phyloP scores from a whole-genome alignment of 805 yeast species.

The Debaryomyces hansenii region DNA sequence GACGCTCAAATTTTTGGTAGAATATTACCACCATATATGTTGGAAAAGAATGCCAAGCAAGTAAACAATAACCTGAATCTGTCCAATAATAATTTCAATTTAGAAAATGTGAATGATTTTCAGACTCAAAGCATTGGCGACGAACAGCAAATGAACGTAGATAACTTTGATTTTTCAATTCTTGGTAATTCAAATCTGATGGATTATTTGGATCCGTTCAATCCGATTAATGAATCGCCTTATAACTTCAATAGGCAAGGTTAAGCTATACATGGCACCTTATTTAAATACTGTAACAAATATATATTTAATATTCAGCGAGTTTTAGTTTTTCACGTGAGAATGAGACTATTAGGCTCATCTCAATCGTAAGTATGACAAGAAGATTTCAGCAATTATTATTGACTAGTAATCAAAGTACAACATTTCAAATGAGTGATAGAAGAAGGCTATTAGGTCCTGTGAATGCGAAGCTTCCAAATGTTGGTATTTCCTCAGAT shows the following conservation, averaged over 20 bases:
- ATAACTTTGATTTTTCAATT: slow-evolving; percentile 19
- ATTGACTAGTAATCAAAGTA: neutral
- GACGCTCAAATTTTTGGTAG: slow-evolving; percentile 86
- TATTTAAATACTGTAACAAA: neutral
- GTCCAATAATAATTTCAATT: neutral
- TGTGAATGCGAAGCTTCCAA: slow-evolving; percentile 49
- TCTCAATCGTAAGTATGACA: neutral
- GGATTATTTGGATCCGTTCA: slow-evolving; percentile 28
- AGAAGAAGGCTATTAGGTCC: slow-evolving; percentile 91
- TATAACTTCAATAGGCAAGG: neutral
- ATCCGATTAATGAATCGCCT: slow-evolving; percentile 5
- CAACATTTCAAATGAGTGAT: slow-evolving; percentile 41
- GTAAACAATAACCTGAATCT: neutral
- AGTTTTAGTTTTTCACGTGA: neutral
- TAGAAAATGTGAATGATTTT: neutral
- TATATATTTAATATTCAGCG: neutral
- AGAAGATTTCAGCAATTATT: neutral
- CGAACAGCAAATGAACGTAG: slow-evolving; percentile 15
- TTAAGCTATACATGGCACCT: neutral
- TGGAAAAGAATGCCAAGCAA: slow-evolving; percentile 28
- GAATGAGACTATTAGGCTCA: neutral
- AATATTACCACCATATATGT: slow-evolving; percentile 82
- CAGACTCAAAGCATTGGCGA: slow-evolving; percentile 1
- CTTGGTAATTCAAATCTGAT: slow-evolving; percentile 17
- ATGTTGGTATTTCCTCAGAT: slow-evolving; percentile 11